Percentiles rank a stretch among this genome's conserved stretches.
Evolutionary conservation across 495 filamentous ascomycete species (phyloP).

Genomic region (Aspergillus wentii): DNA sequence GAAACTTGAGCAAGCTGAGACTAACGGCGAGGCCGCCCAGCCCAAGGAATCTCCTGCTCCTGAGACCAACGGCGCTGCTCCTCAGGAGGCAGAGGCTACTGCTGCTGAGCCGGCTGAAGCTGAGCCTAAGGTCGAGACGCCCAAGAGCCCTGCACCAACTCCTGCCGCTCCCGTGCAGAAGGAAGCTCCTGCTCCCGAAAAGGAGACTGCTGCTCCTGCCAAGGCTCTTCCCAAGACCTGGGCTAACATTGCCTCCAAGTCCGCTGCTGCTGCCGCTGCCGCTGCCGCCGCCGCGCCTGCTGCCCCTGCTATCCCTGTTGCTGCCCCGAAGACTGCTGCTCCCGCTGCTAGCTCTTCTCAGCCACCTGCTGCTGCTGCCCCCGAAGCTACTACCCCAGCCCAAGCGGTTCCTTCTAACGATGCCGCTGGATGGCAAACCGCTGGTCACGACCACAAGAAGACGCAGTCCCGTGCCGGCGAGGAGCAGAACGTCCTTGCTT

Average conservation of each 20-base stretch:
- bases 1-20: slow-evolving; percentile 48
- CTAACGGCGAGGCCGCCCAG: slow-evolving; percentile 24
- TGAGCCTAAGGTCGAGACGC: slow-evolving; percentile 48
- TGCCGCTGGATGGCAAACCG: slow-evolving; percentile 71
- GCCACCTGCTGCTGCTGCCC: slow-evolving; percentile 36
- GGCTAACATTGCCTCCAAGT: slow-evolving; percentile 70
- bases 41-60: slow-evolving; percentile 25
- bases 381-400: slow-evolving; percentile 40
- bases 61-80: slow-evolving; percentile 39
- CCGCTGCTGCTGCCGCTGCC: slow-evolving; percentile 31
- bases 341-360: slow-evolving; percentile 33
- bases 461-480: slow-evolving; percentile 64
- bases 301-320: slow-evolving; percentile 31
- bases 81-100: slow-evolving; percentile 22
- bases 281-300: no score
- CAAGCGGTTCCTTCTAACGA: no score
- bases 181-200: slow-evolving; percentile 44
- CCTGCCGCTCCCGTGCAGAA: slow-evolving; percentile 33
- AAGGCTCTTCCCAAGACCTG: slow-evolving; percentile 73
- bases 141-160: slow-evolving; percentile 46
- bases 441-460: slow-evolving; percentile 71
- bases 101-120: slow-evolving; percentile 28
- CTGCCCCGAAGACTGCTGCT: slow-evolving; percentile 29
- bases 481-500: slow-evolving; percentile 68
- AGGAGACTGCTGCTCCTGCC: slow-evolving; percentile 45